Conservation (phyloP, 441 rosid genomes). For the Aleurites moluccanus region DNA sequence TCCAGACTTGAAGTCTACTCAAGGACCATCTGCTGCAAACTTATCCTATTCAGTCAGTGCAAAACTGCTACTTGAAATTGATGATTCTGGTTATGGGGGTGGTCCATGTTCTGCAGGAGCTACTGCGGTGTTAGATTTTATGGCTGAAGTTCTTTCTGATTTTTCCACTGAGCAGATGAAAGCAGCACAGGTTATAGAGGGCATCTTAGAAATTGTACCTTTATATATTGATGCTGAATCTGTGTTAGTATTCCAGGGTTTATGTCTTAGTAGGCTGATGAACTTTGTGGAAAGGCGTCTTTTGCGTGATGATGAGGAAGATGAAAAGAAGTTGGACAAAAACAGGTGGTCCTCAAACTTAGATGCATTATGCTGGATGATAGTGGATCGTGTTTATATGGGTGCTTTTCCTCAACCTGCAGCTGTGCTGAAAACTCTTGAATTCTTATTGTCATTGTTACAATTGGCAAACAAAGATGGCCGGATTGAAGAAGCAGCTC, state of each 20-base stretch:
- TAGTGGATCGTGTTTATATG: conserved; percentile 97
- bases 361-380: conserved; percentile 96
- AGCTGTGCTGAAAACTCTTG: conserved; percentile 79
- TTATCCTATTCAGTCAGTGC: conserved; percentile 57
- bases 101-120: conserved; percentile 99
- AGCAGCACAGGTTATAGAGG: conserved; percentile 74
- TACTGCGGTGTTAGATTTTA: conserved; percentile 85
- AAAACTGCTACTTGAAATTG: conserved; percentile 73
- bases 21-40: conserved; percentile 51
- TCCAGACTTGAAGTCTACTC: conserved; percentile 61
- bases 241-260: conserved; percentile 84
- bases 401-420: conserved; percentile 97
- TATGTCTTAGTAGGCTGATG: conserved; percentile 88
- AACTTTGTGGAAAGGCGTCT: conserved; percentile 99
- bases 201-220: conserved; percentile 80
- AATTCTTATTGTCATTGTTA: conserved; percentile 97
- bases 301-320: conserved; percentile 99
- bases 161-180: conserved; percentile 87
- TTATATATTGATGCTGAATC: conserved; percentile 84
- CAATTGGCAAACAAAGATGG: conserved; percentile 99
- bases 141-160: conserved; percentile 96
- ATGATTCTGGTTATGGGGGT: conserved; percentile 93
- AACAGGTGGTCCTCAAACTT: conserved; percentile 91
- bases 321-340: conserved; percentile 90
- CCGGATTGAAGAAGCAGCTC: conserved; percentile 89